Evolutionary conservation across 179 eudicot genomes (phyloP), one percentile per base, ranked within the genome.

Genomic region (Silene vulgaris): DNA sequence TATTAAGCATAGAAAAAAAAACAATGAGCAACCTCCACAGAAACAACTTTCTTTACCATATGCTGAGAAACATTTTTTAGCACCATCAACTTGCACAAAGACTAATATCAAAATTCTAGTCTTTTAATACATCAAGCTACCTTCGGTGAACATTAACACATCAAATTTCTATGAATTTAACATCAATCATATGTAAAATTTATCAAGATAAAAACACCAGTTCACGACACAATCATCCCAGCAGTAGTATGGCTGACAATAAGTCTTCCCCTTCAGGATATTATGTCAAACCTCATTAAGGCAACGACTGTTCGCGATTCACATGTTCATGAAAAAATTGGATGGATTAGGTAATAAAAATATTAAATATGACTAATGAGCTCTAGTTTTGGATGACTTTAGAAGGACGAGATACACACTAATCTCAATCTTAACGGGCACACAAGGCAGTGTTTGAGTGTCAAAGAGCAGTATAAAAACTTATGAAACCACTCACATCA

Each of bases 401-500:
- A 70, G n/a, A 70, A 48, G 60, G 11, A 48, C 21, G 20, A 71
- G 40, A 4, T 71, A 16, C 61, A 56, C 14, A 52, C 40, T 28
- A 14, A 71, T 29, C 11, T 23, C 60, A 70, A 76, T 29, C 11
- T 45, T 35, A 70, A 76, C 6, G 65, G 48, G 50, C 19, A 32
- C 37, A 19, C 0, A 52, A 17, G 30, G 3, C 62, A 74, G 71
- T 43, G 61, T 16, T 32, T 20, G 56, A 66, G 29, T 5, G 26
- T 57, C 43, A 52, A 67, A 67, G 20, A 67, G 23, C 71, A 26
- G 35, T 3, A 57, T 7, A 50, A 74, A 28, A 30, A 68, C 23
- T 62, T 21, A 66, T 32, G 67, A 32, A 62, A 29, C 74, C 73
- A 83, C 88, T 87, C 87, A 92, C 99, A 82, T 84, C 73, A 62